Evolutionary conservation across 2,329 filamentous ascomycete species (phyloP), one percentile per base, ranked within the genome.

Genomic region (Nemania serpens): DNA sequence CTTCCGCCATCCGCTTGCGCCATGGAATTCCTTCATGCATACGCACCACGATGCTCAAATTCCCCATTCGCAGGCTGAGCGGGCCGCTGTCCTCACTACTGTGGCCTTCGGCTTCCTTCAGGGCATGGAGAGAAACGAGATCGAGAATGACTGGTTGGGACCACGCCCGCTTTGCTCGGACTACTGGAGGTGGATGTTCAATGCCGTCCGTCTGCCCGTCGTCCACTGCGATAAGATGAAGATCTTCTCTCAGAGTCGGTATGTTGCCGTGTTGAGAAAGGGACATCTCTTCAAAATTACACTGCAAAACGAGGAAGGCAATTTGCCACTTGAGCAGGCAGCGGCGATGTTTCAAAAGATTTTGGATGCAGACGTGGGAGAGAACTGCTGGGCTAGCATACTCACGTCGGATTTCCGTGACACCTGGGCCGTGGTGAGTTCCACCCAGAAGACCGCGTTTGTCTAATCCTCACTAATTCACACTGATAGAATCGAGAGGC

Each of bases 151-250:
- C 47, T 59, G 52, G 42, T n/a, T 49, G 33, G 57, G 57, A 11
- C 37, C 46, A 15, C 45, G 51, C 17, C 50, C 46, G 39, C 60
- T 62, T 12, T 60, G 60, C 42, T 51, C 57, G 15, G 48, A 51
- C 46, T 45, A 57, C n/a, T 57, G 46, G 55, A 50, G 10, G 42
- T 63, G 54, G 58, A 45, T 63, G 37, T 63, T 63, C 41, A 61
- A 58, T 17, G 47, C 61, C 18, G 43, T 50, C 33, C 48, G 48
- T 5, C 45, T 41, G 13, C 61, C 61, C 1, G 42, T 29, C 7
- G 2, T 48, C 5, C 43, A 39, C 2, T 61, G 58, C 37, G 61
- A 61, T 37, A 36, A 50, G 36, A 56, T 58, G 53, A 55, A 45
- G 9, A 51, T 29, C n/a, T 61, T 51, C 36, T 37, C 61, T 6